Evolutionary conservation across 805 yeast species (phyloP).

Genomic region (Saccharomycopsis oosterbeekiorum): DNA sequence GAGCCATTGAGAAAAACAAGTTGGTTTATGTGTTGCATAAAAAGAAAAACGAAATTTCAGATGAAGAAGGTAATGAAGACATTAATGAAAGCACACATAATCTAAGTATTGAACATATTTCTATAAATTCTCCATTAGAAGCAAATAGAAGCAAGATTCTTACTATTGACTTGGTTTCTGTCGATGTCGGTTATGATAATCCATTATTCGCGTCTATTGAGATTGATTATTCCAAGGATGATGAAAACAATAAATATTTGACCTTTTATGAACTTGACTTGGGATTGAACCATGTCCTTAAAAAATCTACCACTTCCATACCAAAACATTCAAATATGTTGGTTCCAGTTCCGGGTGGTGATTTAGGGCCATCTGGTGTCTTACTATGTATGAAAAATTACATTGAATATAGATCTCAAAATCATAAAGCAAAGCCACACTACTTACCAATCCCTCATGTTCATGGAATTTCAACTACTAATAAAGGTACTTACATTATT

Average conservation of each 20-base stretch:
- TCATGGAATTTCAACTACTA: conserved; percentile 15
- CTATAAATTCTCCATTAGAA: conserved; percentile 67
- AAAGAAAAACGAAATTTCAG: conserved; percentile 31
- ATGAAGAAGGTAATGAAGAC: conserved; percentile 30
- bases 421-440: conserved; percentile 25
- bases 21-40: conserved; percentile 48
- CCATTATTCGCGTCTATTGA: conserved; percentile 83
- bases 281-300: conserved; percentile 70
- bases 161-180: conserved; percentile 43
- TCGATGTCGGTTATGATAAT: conserved; percentile 73
- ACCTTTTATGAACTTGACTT: conserved; percentile 75
- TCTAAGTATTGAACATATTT: conserved; percentile 23
- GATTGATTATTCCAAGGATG: conserved; percentile 38
- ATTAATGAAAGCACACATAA: conserved; percentile 27
- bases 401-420: conserved; percentile 40
- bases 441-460: conserved; percentile 46
- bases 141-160: conserved; percentile 41
- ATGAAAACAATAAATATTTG: conserved; percentile 33
- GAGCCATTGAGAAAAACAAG: conserved; percentile 67
- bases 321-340: conserved; percentile 38
- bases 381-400: conserved; percentile 50
- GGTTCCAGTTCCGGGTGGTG: conserved; percentile 61
- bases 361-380: conserved; percentile 63
- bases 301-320: conserved; percentile 35
- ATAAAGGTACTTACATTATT: conserved; percentile 31